These are phyloP conservation scores for Ustilago tritici DNA, from an alignment of 1,284 basidiomycete species.

Conservation along the genomic window DNA sequence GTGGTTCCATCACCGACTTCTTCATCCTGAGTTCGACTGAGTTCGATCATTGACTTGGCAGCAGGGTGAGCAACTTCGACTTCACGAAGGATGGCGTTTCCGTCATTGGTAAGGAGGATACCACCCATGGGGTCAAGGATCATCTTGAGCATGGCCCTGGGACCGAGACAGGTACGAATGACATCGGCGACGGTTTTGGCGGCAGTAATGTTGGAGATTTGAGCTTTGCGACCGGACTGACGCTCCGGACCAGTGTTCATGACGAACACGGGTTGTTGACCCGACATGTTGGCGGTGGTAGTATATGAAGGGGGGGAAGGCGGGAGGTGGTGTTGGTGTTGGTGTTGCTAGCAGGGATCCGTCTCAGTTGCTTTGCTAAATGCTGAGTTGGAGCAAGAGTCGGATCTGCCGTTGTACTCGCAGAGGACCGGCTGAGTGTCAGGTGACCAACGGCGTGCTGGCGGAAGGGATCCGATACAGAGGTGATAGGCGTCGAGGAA, in stretches of 20 bases:
- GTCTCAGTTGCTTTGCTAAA: background rate
- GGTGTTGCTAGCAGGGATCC: background rate
- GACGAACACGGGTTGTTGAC: constrained; percentile 68
- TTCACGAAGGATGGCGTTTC: constrained; percentile 95
- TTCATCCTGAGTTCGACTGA: constrained; percentile 96
- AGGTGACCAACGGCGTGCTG: constrained; percentile 7
- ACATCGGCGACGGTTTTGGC: constrained; percentile 99
- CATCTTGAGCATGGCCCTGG: constrained; percentile 99
- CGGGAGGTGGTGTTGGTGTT: background rate
- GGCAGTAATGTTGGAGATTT: constrained; percentile 95
- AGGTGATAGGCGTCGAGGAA: background rate
- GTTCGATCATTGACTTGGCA: constrained; percentile 99
- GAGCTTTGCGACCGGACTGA: constrained; percentile 92
- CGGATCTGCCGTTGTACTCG: constrained; percentile 2
- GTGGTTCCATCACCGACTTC: constrained; percentile 99
- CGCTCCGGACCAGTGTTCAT: constrained; percentile 87
- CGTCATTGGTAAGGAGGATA: constrained; percentile 85
- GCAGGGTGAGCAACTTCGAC: constrained; percentile 98
- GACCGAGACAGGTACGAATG: constrained; percentile 96
- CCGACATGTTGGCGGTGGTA: constrained; percentile 56
- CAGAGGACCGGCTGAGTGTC: constrained; percentile 3
- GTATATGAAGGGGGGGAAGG: background rate
- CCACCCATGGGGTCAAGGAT: constrained; percentile 79
- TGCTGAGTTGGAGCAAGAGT: background rate
- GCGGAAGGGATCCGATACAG: constrained; percentile 8